Percentiles rank a stretch among this genome's conserved stretches.
These are phyloP conservation scores for Auricularia sp. DNA, from an alignment of 768 basidiomycete species.

Conservation along the genomic window DNA sequence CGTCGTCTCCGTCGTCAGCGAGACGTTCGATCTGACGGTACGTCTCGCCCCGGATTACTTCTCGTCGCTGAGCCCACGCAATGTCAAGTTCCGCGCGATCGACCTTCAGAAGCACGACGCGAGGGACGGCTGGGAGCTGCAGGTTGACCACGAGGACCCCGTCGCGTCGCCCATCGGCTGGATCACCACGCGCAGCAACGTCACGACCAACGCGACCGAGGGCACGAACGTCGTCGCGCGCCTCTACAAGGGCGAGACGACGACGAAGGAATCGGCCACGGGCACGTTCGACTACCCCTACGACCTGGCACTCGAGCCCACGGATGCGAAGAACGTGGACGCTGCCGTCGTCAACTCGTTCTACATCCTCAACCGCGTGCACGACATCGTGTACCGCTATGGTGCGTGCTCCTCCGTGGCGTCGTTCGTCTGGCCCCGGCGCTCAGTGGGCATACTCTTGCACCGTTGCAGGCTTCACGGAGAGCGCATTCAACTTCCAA, in stretches of 20 bases:
- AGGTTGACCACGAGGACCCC: slow-evolving; percentile 17
- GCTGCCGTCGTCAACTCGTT: slow-evolving; percentile 3
- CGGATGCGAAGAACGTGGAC: slow-evolving; percentile 12
- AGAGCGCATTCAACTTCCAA: slow-evolving; percentile 29
- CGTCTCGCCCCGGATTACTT: too few relatives aligned
- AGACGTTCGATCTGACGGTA: slow-evolving; percentile 35
- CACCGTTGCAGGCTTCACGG: slow-evolving; percentile 22
- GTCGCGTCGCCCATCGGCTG: slow-evolving; percentile 30
- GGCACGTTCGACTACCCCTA: slow-evolving; percentile 2
- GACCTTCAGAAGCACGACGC: not conserved
- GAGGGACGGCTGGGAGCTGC: not conserved
- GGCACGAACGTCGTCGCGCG: slow-evolving; percentile 30
- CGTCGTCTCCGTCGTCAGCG: slow-evolving; percentile 41
- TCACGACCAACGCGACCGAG: slow-evolving; percentile 25
- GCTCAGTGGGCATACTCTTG: not conserved
- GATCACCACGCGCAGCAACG: slow-evolving; percentile 23
- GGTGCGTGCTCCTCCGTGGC: not conserved
- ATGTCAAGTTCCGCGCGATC: not conserved
- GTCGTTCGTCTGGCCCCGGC: not conserved
- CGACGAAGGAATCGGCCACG: slow-evolving; percentile 26
- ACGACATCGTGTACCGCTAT: slow-evolving; percentile 1
- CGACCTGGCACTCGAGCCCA: slow-evolving; percentile 23
- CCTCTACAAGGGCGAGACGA: slow-evolving; percentile 9
- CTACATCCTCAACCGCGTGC: not conserved
- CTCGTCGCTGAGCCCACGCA: too few relatives aligned